Percentiles rank a stretch among this genome's conserved stretches.
These are phyloP conservation scores for Kwoniella europaea DNA, from an alignment of 768 basidiomycete genomes.

Conservation along the genomic window DNA sequence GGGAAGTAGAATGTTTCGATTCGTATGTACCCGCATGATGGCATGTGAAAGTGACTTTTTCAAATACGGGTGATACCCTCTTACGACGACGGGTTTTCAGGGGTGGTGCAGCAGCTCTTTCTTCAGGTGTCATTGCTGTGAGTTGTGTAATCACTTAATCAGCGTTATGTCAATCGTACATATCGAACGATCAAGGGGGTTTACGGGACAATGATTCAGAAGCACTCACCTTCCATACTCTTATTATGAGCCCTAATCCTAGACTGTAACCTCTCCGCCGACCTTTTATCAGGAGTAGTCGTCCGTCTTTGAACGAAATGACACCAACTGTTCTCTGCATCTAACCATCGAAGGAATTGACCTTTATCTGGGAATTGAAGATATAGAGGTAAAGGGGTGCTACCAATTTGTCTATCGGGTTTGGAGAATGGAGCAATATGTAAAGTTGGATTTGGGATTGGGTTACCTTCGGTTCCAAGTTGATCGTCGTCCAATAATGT, in stretches of 20 bases:
- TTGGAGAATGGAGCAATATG: slow-evolving; percentile 36
- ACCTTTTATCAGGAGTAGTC: slow-evolving; percentile 51
- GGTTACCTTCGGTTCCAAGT: slow-evolving; percentile 17
- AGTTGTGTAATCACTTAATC: background rate
- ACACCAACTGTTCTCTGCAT: slow-evolving; percentile 50
- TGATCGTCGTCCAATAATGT: background rate
- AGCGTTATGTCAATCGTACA: no score
- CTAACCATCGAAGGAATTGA: slow-evolving; percentile 45
- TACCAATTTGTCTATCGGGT: slow-evolving; percentile 29
- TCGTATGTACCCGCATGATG: slow-evolving; percentile 52
- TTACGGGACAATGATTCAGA: background rate
- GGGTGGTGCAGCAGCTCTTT: slow-evolving; percentile 35
- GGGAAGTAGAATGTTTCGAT: slow-evolving; percentile 35
- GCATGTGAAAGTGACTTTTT: slow-evolving; percentile 54
- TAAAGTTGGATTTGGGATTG: slow-evolving; percentile 22
- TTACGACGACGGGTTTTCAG: slow-evolving; percentile 44
- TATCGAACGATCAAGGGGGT: background rate
- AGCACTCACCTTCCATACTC: slow-evolving; percentile 40
- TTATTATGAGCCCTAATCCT: slow-evolving; percentile 39
- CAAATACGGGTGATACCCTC: slow-evolving; percentile 37
- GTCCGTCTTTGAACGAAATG: slow-evolving; percentile 52
- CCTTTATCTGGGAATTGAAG: slow-evolving; percentile 27
- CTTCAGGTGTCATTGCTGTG: slow-evolving; percentile 42
- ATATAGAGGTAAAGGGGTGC: slow-evolving; percentile 39
- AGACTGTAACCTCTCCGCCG: slow-evolving; percentile 44